Conservation (phyloP, 75 land plant genomes). For the Picea glauca region DNA sequence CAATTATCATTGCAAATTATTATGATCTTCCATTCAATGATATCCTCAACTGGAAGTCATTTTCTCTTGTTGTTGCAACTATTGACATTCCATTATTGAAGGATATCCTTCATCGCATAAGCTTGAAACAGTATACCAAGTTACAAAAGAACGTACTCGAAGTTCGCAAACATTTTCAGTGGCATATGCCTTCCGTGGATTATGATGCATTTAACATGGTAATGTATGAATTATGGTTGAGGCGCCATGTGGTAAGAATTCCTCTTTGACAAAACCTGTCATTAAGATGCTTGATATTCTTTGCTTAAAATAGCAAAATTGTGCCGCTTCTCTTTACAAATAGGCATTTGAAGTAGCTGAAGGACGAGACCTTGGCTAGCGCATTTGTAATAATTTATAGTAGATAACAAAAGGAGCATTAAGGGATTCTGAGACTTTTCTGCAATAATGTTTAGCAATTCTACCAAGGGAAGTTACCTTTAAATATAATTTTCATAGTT, state of each 20-base stretch:
- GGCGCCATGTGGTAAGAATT: constrained; percentile 40
- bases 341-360: too few species aligned
- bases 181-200: constrained; percentile 40
- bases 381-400: too few species aligned
- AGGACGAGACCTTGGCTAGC: too few species aligned
- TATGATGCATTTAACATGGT: constrained; percentile 78
- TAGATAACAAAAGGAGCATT: too few species aligned
- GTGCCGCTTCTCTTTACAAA: too few species aligned
- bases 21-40: constrained; percentile 74
- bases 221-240: constrained; percentile 78
- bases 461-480: too few species aligned
- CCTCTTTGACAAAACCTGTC: constrained; percentile 7
- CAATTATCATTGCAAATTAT: constrained; percentile 67
- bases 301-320: too few species aligned
- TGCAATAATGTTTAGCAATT: too few species aligned
- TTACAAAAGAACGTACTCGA: constrained; percentile 51
- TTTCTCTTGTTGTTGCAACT: constrained; percentile 57
- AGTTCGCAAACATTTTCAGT: constrained; percentile 63
- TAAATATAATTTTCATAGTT: too few species aligned
- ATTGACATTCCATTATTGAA: constrained; percentile 63
- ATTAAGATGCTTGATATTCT: too few species aligned
- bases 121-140: constrained; percentile 24
- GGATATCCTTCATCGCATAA: constrained; percentile 38
- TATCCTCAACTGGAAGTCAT: constrained; percentile 65
- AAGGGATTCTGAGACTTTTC: too few species aligned